Evolutionary conservation across 805 yeast genomes (phyloP), one percentile per base, ranked within the genome.

Genomic region (Wickerhamomyces bisporus): DNA sequence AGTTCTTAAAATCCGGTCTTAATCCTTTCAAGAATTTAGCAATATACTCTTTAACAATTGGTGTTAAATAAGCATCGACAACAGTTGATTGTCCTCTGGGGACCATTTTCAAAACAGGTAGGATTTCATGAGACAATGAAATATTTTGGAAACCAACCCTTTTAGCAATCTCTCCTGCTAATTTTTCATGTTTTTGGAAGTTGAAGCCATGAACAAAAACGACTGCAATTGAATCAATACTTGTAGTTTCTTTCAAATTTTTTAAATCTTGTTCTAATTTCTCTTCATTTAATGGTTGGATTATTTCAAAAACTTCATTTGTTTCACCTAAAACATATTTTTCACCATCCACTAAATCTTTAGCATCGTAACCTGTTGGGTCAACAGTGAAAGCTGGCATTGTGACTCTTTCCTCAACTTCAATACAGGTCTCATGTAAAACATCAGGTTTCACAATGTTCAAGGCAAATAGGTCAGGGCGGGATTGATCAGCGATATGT

Each of bases 351-450:
- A 52, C 66, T 8, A 45, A 34, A 14, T 52, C 55, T 17, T 38
- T 34, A 47, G 58, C 70, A 35, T 49, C 41, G 46, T 53, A 47
- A 8, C 57, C 57, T 30, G 61, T 65, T 6, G 85, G 86, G 49
- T 82, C 82, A 56, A 80, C 89, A 11, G 75, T 68, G 49, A 70
- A 83, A 35, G 74, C 80, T 40, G 75, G 89, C 34, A 84, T 65
- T 1, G 94, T 70, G 26, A 73, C 73, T 44, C 79, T 57, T 47
- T 71, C 79, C 40, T 70, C 74, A 30, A 70, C 60, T 47, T 73
- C 77, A 20, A 73, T 54, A 5, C 70, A 75, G 18, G 50, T 42
- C 16, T 60, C 58, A 37, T 71, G 72, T 36, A 73, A 57, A 16
- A 67, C 73, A 8, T 65, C 71, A 31, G 73, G 69, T 41, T 71